A percentile compares a stretch with the other conserved stretches of the same genome.
These are phyloP conservation scores for Fusarium praegraminearum DNA, from an alignment of 2,329 filamentous ascomycete species.

Conservation along the genomic window DNA sequence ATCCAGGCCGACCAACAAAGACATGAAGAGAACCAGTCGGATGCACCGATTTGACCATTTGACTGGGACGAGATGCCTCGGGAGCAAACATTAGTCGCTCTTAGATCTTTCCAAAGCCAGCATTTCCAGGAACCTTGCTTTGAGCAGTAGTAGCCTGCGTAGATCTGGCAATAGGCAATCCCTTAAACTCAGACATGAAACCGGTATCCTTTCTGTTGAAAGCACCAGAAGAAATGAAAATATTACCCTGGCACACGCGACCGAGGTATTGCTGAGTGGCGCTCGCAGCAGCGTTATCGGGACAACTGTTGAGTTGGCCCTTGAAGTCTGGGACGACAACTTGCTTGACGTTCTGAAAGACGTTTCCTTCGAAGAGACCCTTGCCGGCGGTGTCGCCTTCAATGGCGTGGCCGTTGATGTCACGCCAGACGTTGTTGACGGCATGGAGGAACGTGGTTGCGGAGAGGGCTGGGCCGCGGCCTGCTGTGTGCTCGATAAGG, in stretches of 20 bases:
- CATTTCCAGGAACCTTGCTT: constrained; percentile 8
- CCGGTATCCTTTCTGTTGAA: constrained; percentile 27
- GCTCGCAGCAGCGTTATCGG: constrained; percentile 27
- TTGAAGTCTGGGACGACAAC: constrained; percentile 39
- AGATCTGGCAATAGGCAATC: constrained; percentile 16
- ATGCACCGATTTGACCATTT: too few relatives aligned
- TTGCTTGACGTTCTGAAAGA: constrained; percentile 41
- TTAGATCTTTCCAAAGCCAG: constrained; percentile 14
- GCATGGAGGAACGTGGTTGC: constrained; percentile 49
- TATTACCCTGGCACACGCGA: constrained; percentile 29
- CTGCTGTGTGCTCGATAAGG: constrained; percentile 39
- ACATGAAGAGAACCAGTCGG: too few relatives aligned
- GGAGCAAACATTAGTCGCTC: background rate
- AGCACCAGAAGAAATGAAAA: constrained; percentile 15
- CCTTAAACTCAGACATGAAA: constrained; percentile 33
- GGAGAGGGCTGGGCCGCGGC: constrained; percentile 47
- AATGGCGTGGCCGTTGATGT: constrained; percentile 46
- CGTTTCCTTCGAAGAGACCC: constrained; percentile 48
- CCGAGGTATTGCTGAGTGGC: constrained; percentile 28
- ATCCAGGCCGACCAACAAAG: too few relatives aligned
- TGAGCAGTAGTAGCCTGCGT: background rate
- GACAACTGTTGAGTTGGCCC: constrained; percentile 45
- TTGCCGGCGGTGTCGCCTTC: constrained; percentile 44
- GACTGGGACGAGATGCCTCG: too few relatives aligned
- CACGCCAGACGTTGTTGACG: constrained; percentile 49